Percentiles rank a stretch among this genome's conserved stretches.
phyloP scores from a whole-genome alignment of 2,329 filamentous ascomycete genomes.

The Leptoxyphium fumago region DNA sequence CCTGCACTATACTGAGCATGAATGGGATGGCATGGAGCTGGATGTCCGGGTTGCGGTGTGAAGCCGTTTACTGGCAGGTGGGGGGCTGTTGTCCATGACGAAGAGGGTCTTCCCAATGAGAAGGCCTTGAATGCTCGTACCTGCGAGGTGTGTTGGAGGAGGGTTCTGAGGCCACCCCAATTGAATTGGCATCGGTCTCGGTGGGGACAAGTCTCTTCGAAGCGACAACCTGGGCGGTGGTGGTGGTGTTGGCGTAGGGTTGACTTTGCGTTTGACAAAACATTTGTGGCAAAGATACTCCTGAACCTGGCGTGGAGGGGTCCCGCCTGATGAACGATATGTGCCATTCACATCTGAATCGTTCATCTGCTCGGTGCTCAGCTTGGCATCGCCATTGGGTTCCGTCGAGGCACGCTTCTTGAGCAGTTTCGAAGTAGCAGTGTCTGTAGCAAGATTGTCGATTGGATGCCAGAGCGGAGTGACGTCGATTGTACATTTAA shows the following conservation, averaged over 20 bases:
- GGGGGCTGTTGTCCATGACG: background rate
- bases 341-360: background rate
- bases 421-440: conserved; percentile 4
- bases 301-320: conserved; percentile 6
- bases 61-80: background rate
- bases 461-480: conserved; percentile 45
- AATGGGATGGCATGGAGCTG: background rate
- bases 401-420: conserved; percentile 5
- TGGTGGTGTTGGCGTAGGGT: conserved; percentile 21
- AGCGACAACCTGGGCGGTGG: conserved; percentile 5
- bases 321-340: conserved; percentile 1
- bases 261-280: conserved; percentile 30
- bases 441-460: conserved; percentile 1
- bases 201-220: conserved; percentile 11
- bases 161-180: conserved; percentile 10
- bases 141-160: conserved; percentile 4
- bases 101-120: background rate
- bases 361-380: background rate
- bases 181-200: conserved; percentile 12
- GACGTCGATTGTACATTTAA: conserved; percentile 43
- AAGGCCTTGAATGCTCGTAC: background rate
- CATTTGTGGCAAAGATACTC: conserved; percentile 34
- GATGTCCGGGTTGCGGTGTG: background rate
- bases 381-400: background rate
- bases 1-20: background rate